phyloP scores from a whole-genome alignment of 345 rosid genomes.

The Mallotus nudiflorus region DNA sequence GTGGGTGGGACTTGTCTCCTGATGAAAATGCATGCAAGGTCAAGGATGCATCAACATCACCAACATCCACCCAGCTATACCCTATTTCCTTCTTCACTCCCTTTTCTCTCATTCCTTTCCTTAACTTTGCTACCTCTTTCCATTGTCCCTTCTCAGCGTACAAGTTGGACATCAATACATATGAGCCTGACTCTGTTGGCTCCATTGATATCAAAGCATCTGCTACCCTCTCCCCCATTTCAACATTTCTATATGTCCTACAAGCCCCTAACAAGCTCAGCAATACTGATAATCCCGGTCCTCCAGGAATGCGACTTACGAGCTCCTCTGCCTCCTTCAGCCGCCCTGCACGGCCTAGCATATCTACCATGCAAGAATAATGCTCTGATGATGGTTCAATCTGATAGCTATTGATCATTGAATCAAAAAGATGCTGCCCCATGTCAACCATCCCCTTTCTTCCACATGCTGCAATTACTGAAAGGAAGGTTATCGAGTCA shows the following conservation, averaged over 20 bases:
- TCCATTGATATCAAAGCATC: conserved; percentile 59
- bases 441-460: conserved; percentile 76
- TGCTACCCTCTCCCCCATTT: conserved; percentile 63
- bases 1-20: conserved; percentile 69
- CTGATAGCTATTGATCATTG: conserved; percentile 53
- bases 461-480: conserved; percentile 72
- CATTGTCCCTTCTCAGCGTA: conserved; percentile 80
- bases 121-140: conserved; percentile 63
- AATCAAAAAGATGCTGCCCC: conserved; percentile 55
- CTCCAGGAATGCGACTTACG: conserved; percentile 57
- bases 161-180: conserved; percentile 80
- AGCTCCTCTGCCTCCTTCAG: conserved; percentile 70
- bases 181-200: conserved; percentile 66
- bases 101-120: conserved; percentile 69
- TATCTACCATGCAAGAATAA: conserved; percentile 88
- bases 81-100: conserved; percentile 85
- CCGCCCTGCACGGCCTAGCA: conserved; percentile 82
- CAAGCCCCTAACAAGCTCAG: conserved; percentile 87
- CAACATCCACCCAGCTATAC: conserved; percentile 79
- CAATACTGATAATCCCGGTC: conserved; percentile 65
- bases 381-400: conserved; percentile 75
- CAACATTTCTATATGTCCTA: conserved; percentile 66
- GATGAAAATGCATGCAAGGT: conserved; percentile 68
- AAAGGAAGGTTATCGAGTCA: conserved; percentile 77
- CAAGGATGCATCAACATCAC: conserved; percentile 44